Base-by-base conservation (phyloP, 108 stramenopile species). In the Cyclotella distinguenda region DNA sequence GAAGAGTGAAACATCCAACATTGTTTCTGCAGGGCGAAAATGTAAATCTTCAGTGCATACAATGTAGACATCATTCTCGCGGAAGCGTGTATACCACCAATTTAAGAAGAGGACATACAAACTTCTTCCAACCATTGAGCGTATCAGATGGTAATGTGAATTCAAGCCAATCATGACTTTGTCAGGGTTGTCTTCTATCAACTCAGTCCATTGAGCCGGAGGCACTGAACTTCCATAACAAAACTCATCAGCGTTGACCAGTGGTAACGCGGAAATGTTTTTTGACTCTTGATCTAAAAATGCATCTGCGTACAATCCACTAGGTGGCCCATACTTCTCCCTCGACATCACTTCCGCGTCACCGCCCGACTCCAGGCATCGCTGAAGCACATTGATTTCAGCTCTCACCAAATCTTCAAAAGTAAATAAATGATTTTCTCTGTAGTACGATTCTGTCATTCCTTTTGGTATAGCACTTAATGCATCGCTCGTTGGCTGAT, bases 31-130 rank as follows among this genome's bases (percentile, higher is more conserved):
- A 40, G 69, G 53, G 1, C 47, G 11, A 53, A 84, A 74, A 38
- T 61, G 67, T 52, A 93, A 58, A 25, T 89, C 91, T 67, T 93
- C 91, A 10, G 84, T 89, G 54, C 91, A 93, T 6, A 86, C 56
- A 60, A 88, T 73, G 35, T 84, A 67, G 11, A 88, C 72, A 42
- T 85, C 73, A 34, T 78, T 42, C 10, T 69, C 26, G 0, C 73
- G 36, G 61, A 77, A 86, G 0, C 47, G 39, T 11, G 65, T 58
- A 57, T 89, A 93, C 88, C 88, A 93, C 88, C 88, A 89, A 57
- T 89, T 86, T 40, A 93, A 64, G 9, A 88, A 88, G 4, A 87
- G 63, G 1, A 74, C 70, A 50, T 89, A 93, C 9, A 93, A 48
- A 33, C 79, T 68, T 26, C 91, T 72, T n/a, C 91, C 91, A 57